phyloP scores from a whole-genome alignment of 768 basidiomycete species.

The Leccinum subgranulosum region DNA sequence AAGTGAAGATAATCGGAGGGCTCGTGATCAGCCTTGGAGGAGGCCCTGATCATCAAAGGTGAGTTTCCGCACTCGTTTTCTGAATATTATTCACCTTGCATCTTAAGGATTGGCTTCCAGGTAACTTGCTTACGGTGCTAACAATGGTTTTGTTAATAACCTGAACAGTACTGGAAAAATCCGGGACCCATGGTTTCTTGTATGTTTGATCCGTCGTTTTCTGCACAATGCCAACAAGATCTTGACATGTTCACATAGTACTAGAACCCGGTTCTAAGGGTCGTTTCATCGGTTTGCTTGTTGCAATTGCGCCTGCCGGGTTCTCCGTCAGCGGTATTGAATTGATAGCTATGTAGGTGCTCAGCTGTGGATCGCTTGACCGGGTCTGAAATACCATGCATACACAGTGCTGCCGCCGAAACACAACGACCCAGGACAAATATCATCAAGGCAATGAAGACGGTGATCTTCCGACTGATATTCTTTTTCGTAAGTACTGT shows the following conservation, averaged over 20 bases:
- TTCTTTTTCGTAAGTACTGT: constrained; percentile 16
- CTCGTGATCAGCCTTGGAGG: constrained; percentile 59
- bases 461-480: constrained; percentile 79
- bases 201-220: not conserved
- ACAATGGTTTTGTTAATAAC: not conserved
- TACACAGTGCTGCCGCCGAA: constrained; percentile 65
- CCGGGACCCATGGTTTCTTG: constrained; percentile 26
- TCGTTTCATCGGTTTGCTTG: constrained; percentile 23
- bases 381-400: constrained; percentile 2
- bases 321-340: constrained; percentile 83
- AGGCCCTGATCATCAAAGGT: constrained; percentile 47
- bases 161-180: constrained; percentile 20
- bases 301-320: constrained; percentile 31
- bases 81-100: constrained; percentile 5
- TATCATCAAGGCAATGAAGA: constrained; percentile 69
- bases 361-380: constrained; percentile 13
- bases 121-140: not conserved
- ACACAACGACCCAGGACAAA: constrained; percentile 75
- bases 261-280: constrained; percentile 21
- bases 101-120: constrained; percentile 18
- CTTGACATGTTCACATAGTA: not conserved
- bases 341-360: constrained; percentile 58
- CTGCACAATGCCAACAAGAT: not conserved
- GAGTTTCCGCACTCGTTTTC: constrained; percentile 31
- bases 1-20: constrained; percentile 33